Conservation (phyloP, 2,329 filamentous ascomycete species). For the Paracorniculantispora psalliotae region DNA sequence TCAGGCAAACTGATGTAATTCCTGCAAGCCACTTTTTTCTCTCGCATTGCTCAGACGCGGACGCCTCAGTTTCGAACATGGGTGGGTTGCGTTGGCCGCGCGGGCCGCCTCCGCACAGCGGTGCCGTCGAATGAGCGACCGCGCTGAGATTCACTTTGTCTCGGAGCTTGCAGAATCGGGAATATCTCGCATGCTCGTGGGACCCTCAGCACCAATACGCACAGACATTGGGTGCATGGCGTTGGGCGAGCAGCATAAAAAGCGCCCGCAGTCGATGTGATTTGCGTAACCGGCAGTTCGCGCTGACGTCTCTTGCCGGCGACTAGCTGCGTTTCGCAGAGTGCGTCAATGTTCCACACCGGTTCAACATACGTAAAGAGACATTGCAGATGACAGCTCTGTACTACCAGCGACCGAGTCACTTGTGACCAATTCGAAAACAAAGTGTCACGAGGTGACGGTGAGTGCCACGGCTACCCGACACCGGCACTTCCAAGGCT, state of each 20-base stretch:
- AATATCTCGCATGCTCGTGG: background rate
- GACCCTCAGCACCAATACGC: background rate
- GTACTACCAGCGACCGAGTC: too few species aligned
- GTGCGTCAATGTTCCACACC: background rate
- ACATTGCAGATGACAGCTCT: too few species aligned
- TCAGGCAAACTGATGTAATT: background rate
- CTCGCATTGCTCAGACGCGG: constrained; percentile 5
- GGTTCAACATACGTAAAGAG: background rate
- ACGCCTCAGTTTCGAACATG: constrained; percentile 8
- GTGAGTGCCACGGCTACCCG: too few species aligned
- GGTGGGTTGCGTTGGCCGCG: background rate
- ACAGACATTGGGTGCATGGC: constrained; percentile 1
- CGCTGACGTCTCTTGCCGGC: background rate
- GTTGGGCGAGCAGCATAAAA: background rate
- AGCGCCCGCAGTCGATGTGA: background rate
- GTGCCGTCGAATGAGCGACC: background rate
- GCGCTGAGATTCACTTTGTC: background rate
- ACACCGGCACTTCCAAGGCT: too few species aligned
- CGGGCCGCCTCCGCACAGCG: constrained; percentile 5
- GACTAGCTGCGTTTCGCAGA: background rate
- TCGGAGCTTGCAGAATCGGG: background rate
- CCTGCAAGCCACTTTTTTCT: background rate
- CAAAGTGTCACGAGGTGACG: too few species aligned
- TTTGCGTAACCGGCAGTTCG: background rate
- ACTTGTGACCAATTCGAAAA: too few species aligned